These are phyloP conservation scores for Aureoboletus auriporus DNA, from an alignment of 768 basidiomycete species.

Conservation along the genomic window DNA sequence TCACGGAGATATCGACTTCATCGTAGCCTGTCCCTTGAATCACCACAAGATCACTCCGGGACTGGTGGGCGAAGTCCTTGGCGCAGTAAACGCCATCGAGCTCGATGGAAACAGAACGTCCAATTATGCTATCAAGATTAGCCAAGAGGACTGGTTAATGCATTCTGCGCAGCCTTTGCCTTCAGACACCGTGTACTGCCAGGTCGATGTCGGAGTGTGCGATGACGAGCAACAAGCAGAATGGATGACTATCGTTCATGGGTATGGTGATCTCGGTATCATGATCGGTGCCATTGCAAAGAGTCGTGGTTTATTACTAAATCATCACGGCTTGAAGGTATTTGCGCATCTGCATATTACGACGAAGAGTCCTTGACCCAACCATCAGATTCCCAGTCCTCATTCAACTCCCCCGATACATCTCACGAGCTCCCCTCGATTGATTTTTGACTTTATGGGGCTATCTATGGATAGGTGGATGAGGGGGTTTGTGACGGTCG, in stretches of 20 bases:
- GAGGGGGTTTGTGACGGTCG: constrained; percentile 51
- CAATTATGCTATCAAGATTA: constrained; percentile 56
- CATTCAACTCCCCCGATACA: constrained; percentile 37
- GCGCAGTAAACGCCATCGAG: constrained; percentile 44
- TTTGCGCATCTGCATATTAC: background rate
- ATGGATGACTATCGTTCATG: constrained; percentile 50
- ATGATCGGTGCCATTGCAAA: constrained; percentile 56
- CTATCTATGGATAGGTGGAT: constrained; percentile 49
- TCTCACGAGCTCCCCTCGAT: constrained; percentile 47
- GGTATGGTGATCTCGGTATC: constrained; percentile 72
- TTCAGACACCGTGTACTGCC: constrained; percentile 25
- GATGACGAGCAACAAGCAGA: constrained; percentile 46
- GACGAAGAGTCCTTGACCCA: constrained; percentile 16
- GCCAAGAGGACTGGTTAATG: constrained; percentile 35
- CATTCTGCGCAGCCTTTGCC: constrained; percentile 4
- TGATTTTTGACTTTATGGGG: constrained; percentile 54
- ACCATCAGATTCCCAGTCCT: constrained; percentile 23
- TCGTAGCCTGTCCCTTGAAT: constrained; percentile 46
- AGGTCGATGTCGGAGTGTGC: constrained; percentile 68
- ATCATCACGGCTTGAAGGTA: constrained; percentile 58
- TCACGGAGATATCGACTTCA: constrained; percentile 68
- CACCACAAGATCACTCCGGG: constrained; percentile 30
- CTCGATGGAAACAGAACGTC: constrained; percentile 54
- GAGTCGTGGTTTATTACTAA: constrained; percentile 47
- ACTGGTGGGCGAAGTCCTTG: constrained; percentile 37